These are phyloP conservation scores for Moringa oleifera DNA, from an alignment of 345 rosid genomes.

Conservation along the genomic window DNA sequence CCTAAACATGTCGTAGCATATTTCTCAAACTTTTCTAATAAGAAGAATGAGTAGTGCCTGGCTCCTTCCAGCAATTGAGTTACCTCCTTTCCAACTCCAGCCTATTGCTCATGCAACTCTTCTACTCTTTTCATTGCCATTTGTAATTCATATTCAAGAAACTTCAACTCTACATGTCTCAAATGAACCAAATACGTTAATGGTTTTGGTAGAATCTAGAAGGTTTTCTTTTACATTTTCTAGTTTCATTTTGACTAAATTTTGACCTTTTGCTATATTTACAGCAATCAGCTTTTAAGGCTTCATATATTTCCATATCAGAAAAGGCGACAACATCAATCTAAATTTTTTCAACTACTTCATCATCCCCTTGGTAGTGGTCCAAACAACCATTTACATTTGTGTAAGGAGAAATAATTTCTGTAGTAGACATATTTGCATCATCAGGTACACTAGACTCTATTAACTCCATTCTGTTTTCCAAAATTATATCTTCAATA, in stretches of 20 bases:
- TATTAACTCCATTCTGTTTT: neutral
- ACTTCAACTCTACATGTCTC: slow-evolving; percentile 49
- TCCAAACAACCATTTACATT: slow-evolving; percentile 7
- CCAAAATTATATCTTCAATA: neutral
- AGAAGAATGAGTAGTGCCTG: slow-evolving; percentile 11
- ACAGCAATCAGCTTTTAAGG: slow-evolving; percentile 12
- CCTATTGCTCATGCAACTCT: slow-evolving; percentile 28
- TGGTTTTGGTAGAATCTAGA: slow-evolving; percentile 36
- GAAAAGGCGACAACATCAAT: slow-evolving; percentile 3
- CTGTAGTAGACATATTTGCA: neutral
- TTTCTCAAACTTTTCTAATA: slow-evolving; percentile 37
- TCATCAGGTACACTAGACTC: neutral
- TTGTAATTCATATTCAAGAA: slow-evolving; percentile 40
- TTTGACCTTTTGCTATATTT: slow-evolving; percentile 25
- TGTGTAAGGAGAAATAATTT: neutral
- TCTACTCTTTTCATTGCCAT: slow-evolving; percentile 26
- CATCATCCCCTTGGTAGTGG: slow-evolving; percentile 1
- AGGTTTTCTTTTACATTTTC: slow-evolving; percentile 51
- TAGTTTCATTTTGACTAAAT: slow-evolving; percentile 44
- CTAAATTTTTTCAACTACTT: slow-evolving; percentile 12
- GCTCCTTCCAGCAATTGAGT: slow-evolving; percentile 24
- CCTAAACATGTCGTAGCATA: slow-evolving; percentile 31
- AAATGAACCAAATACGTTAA: slow-evolving; percentile 33
- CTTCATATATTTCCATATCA: slow-evolving; percentile 33
- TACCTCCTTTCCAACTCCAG: slow-evolving; percentile 26